Evolutionary conservation across 495 filamentous ascomycete genomes (phyloP).

Genomic region (Hypoxylon fuscum): DNA sequence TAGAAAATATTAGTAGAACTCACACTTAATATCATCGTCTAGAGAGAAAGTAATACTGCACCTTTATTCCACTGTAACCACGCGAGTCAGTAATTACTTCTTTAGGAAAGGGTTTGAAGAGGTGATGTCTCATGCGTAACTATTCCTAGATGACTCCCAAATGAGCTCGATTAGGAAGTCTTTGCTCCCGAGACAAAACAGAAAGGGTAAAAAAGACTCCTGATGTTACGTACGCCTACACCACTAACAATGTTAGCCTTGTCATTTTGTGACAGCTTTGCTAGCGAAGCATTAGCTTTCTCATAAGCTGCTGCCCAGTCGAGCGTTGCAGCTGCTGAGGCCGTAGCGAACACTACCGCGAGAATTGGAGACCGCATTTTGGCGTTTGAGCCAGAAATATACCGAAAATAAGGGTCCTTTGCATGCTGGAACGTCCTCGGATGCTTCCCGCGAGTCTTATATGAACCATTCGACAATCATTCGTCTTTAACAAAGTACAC

Average conservation of each 20-base stretch:
- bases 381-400: slow-evolving; percentile 10
- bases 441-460: slow-evolving; percentile 18
- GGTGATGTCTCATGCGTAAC: no score
- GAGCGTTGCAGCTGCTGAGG: slow-evolving; percentile 26
- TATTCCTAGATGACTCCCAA: no score
- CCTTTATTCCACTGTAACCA: no score
- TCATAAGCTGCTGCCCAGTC: slow-evolving; percentile 65
- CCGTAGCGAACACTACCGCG: slow-evolving; percentile 12
- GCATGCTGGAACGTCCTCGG: neutral
- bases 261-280: slow-evolving; percentile 64
- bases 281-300: slow-evolving; percentile 63
- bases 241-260: slow-evolving; percentile 72
- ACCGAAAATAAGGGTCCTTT: slow-evolving; percentile 5
- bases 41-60: no score
- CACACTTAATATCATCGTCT: no score
- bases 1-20: no score
- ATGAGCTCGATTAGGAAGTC: no score
- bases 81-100: no score
- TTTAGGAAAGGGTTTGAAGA: no score
- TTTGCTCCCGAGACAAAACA: no score
- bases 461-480: slow-evolving; percentile 5
- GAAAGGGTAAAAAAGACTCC: no score
- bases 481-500: slow-evolving; percentile 3
- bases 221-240: no score
- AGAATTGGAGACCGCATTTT: slow-evolving; percentile 22